These are phyloP conservation scores for Cymbopogon citratus DNA, from an alignment of 176 grass and related monocot genomes.

Conservation along the genomic window DNA sequence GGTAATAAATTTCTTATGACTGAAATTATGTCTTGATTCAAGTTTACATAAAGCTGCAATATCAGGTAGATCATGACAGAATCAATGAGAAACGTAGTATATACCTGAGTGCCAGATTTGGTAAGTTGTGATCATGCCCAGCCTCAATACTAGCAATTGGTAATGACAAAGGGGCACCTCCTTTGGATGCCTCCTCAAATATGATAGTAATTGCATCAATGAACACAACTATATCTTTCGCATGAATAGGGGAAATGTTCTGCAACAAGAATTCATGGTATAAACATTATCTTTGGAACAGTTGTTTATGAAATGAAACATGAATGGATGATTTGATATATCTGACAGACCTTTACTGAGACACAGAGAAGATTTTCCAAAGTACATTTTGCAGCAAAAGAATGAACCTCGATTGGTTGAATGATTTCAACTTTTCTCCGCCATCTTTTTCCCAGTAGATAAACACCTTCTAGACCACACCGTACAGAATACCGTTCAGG, in stretches of 20 bases:
- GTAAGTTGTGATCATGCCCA: conserved; percentile 80
- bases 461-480: conserved; percentile 92
- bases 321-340: conserved; percentile 13
- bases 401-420: conserved; percentile 87
- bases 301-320: background rate
- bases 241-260: conserved; percentile 83
- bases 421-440: conserved; percentile 75
- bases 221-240: conserved; percentile 78
- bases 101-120: conserved; percentile 81
- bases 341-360: conserved; percentile 67
- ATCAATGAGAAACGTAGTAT: conserved; percentile 23
- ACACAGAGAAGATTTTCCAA: conserved; percentile 84
- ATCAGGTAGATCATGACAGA: background rate
- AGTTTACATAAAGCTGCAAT: background rate
- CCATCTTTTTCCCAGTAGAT: conserved; percentile 94
- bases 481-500: conserved; percentile 77
- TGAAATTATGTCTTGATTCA: background rate
- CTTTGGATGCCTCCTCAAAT: conserved; percentile 83
- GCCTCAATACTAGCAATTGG: conserved; percentile 91
- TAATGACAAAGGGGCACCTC: conserved; percentile 56
- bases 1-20: conserved; percentile 22
- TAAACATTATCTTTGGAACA: conserved; percentile 13
- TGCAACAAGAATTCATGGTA: conserved; percentile 36
- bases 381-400: conserved; percentile 81
- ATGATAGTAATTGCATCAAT: conserved; percentile 91